Conservation (phyloP, 768 basidiomycete species). For the Ephemerocybe angulata region DNA sequence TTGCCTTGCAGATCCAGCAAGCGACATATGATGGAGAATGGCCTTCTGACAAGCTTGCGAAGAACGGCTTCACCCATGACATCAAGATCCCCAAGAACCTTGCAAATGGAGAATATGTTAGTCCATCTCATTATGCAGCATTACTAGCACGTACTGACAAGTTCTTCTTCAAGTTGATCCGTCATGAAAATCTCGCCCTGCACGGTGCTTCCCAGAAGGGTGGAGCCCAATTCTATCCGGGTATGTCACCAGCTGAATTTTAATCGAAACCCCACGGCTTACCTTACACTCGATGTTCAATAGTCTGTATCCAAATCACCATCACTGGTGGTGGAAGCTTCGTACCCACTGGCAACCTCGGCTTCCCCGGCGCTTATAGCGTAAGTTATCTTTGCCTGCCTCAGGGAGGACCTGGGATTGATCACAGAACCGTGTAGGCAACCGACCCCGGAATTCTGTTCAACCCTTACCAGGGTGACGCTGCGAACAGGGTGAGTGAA, state of each 20-base stretch:
- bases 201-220: constrained; percentile 29
- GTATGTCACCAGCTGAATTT: constrained; percentile 1
- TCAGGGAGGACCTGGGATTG: too few species aligned
- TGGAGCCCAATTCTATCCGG: constrained; percentile 38
- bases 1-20: constrained; percentile 37
- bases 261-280: neutral
- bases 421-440: too few species aligned
- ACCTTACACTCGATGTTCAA: neutral
- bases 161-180: constrained; percentile 34
- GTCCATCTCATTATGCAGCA: constrained; percentile 6
- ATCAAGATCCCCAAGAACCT: constrained; percentile 38
- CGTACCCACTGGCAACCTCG: constrained; percentile 27
- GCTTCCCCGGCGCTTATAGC: constrained; percentile 36
- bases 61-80: constrained; percentile 29
- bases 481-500: neutral
- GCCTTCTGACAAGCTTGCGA: constrained; percentile 36
- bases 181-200: constrained; percentile 38
- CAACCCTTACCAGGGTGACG: constrained; percentile 35
- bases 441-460: constrained; percentile 35
- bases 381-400: too few species aligned
- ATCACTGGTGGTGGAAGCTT: constrained; percentile 34
- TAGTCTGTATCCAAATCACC: constrained; percentile 35
- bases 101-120: constrained; percentile 32
- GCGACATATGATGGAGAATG: constrained; percentile 32
- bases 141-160: neutral